These are phyloP conservation scores for Cyathus olla DNA, from an alignment of 1,284 basidiomycete genomes.

Conservation along the genomic window DNA sequence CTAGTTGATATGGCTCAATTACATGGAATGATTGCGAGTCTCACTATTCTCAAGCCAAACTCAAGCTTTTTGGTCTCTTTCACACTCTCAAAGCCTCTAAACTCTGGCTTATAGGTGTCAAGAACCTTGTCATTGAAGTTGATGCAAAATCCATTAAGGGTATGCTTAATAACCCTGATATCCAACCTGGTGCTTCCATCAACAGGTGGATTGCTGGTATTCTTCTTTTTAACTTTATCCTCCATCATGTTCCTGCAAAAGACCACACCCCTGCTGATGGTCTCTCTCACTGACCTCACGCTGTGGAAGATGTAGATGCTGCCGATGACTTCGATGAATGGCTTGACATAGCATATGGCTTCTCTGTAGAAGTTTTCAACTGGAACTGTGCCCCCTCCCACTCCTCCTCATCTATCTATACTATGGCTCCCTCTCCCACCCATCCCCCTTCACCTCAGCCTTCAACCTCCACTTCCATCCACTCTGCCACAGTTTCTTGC, in stretches of 20 bases:
- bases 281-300: constrained; percentile 29
- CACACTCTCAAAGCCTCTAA: constrained; percentile 25
- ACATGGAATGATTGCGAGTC: constrained; percentile 36
- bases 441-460: not conserved
- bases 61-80: constrained; percentile 45
- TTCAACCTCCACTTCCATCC: not conserved
- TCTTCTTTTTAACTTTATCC: constrained; percentile 46
- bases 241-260: constrained; percentile 43
- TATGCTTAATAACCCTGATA: constrained; percentile 49
- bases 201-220: constrained; percentile 53
- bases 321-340: constrained; percentile 13
- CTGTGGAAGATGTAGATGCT: constrained; percentile 12
- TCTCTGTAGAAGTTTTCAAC: not conserved
- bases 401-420: not conserved
- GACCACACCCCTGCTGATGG: constrained; percentile 36
- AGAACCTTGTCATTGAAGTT: constrained; percentile 40
- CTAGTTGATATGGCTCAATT: constrained; percentile 37
- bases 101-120: constrained; percentile 34
- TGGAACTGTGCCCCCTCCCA: not conserved
- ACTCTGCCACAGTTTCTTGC: not conserved
- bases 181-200: constrained; percentile 46
- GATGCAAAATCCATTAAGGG: constrained; percentile 47
- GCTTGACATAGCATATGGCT: not conserved
- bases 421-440: not conserved
- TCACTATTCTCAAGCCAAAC: constrained; percentile 44